Evolutionary conservation across 768 basidiomycete species (phyloP).

Genomic region (Rhizopogon vinicolor): DNA sequence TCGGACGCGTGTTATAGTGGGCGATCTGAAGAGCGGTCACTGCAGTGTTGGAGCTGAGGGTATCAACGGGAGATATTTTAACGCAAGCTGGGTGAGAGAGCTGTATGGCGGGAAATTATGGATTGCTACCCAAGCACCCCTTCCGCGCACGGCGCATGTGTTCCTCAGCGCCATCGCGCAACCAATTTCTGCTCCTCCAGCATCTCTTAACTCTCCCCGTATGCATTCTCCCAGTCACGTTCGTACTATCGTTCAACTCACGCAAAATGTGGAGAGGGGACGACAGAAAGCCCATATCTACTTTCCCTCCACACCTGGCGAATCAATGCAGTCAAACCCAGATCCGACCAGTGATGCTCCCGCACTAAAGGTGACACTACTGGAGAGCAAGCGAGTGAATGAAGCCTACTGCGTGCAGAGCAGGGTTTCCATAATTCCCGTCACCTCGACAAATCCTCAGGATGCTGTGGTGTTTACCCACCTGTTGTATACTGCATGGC

Average conservation of each 20-base stretch:
- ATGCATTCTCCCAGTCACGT: conserved; percentile 36
- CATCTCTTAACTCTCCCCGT: conserved; percentile 12
- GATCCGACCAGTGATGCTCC: conserved; percentile 36
- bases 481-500: conserved; percentile 74
- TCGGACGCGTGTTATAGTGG: conserved; percentile 66
- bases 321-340: conserved; percentile 42
- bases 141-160: conserved; percentile 63
- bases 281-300: conserved; percentile 74
- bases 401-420: conserved; percentile 61
- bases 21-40: conserved; percentile 4
- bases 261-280: conserved; percentile 64
- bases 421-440: conserved; percentile 48
- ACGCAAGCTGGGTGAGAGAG: conserved; percentile 86
- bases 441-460: conserved; percentile 19
- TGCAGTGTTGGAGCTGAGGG: conserved; percentile 7
- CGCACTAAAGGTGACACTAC: conserved; percentile 55
- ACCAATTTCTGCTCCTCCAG: conserved; percentile 35
- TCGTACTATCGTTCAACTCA: conserved; percentile 80
- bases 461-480: conserved; percentile 58
- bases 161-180: conserved; percentile 71
- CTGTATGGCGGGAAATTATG: conserved; percentile 69
- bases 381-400: conserved; percentile 38
- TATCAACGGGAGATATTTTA: conserved; percentile 55
- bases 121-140: conserved; percentile 84
- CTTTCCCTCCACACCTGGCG: conserved; percentile 60